phyloP scores from a whole-genome alignment of 2,329 filamentous ascomycete species.

The Rhexocercosporidium sp. region DNA sequence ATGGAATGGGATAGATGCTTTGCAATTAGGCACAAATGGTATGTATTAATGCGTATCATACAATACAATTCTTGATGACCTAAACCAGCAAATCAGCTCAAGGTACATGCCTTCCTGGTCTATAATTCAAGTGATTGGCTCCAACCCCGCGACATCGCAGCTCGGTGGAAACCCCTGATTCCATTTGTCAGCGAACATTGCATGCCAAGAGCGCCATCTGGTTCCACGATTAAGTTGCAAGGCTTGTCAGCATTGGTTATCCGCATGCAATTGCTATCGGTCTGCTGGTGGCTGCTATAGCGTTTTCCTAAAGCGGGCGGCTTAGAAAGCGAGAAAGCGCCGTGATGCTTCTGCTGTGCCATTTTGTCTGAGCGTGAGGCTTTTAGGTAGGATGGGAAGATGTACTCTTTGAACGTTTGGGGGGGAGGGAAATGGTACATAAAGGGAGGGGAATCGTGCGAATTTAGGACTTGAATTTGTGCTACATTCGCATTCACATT shows the following conservation, averaged over 20 bases:
- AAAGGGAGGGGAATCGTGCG: not conserved
- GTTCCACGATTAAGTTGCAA: not conserved
- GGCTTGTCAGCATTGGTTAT: constrained; percentile 6
- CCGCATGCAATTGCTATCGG: not conserved
- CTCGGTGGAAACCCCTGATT: not conserved
- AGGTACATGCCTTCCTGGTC: not conserved
- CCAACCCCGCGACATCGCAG: constrained; percentile 1
- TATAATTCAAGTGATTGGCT: constrained; percentile 3
- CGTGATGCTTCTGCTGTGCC: not conserved
- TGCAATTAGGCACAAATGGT: not conserved
- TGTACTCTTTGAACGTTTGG: not conserved
- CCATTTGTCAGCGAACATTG: constrained; percentile 13
- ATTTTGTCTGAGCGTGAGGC: not conserved
- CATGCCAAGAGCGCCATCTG: constrained; percentile 9
- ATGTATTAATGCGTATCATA: constrained; percentile 2
- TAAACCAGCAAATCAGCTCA: not conserved
- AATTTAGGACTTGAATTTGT: not conserved
- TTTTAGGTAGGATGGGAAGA: not conserved
- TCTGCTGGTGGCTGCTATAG: not conserved
- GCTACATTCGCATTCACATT: not conserved
- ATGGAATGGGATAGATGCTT: not conserved
- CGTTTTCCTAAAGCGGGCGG: constrained; percentile 9
- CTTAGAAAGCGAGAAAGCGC: not conserved
- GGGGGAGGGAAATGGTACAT: not conserved
- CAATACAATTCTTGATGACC: not conserved